phyloP scores from a whole-genome alignment of 2,329 filamentous ascomycete genomes.

The Pezicula radicicola region DNA sequence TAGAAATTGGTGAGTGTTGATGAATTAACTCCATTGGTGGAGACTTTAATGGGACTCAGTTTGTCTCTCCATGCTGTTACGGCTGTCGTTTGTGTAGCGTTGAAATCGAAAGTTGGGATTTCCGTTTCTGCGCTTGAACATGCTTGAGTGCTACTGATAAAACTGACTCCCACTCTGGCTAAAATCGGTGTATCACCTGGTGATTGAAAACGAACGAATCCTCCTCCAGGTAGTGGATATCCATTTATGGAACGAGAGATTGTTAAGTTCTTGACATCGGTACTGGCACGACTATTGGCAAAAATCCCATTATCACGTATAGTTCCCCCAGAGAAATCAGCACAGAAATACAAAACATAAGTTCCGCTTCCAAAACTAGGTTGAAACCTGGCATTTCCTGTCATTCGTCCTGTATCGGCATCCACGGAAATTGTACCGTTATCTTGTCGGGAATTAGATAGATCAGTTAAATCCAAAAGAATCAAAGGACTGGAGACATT shows the following conservation, averaged over 20 bases:
- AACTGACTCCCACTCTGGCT: constrained; percentile 66
- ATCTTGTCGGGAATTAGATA: constrained; percentile 54
- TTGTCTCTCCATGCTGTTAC: constrained; percentile 58
- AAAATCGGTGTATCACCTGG: constrained; percentile 46
- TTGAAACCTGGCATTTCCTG: constrained; percentile 55
- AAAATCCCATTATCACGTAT: constrained; percentile 62
- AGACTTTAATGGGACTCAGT: constrained; percentile 53
- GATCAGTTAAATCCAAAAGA: constrained; percentile 62
- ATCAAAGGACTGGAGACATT: constrained; percentile 49
- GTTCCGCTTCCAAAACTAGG: constrained; percentile 63
- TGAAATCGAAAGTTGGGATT: constrained; percentile 65
- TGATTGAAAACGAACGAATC: constrained; percentile 58
- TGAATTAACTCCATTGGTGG: constrained; percentile 46
- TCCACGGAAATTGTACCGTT: constrained; percentile 57
- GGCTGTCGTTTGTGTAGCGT: constrained; percentile 47
- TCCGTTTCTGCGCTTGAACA: constrained; percentile 66
- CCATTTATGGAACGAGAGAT: constrained; percentile 51
- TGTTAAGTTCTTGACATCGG: constrained; percentile 42
- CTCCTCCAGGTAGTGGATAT: constrained; percentile 56
- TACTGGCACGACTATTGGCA: constrained; percentile 51
- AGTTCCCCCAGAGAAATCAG: constrained; percentile 58
- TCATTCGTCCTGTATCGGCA: constrained; percentile 54
- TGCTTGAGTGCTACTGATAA: constrained; percentile 63
- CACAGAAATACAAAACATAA: constrained; percentile 63
- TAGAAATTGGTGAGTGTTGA: constrained; percentile 62